Conservation (phyloP, 768 basidiomycete species). For the Lactarius sanguifluus region DNA sequence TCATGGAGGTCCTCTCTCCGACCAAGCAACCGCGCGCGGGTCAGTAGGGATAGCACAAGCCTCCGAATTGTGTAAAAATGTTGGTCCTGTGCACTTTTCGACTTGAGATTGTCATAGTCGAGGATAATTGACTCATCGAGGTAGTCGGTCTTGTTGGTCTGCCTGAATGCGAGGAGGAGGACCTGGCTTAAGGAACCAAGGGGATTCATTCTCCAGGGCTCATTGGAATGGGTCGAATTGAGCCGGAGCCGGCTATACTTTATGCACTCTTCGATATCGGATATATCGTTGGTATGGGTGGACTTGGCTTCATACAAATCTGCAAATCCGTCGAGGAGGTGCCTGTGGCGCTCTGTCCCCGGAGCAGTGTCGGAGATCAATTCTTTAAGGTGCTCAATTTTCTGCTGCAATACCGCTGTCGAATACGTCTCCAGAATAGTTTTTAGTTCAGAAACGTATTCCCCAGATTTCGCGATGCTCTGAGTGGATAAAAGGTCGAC, state of each 20-base stretch:
- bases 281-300: neutral
- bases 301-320: slow-evolving; percentile 13
- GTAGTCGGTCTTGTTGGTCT: slow-evolving; percentile 1
- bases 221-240: neutral
- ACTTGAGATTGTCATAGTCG: neutral
- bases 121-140: slow-evolving; percentile 13
- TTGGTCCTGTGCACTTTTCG: neutral
- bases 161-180: slow-evolving; percentile 8
- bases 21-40: neutral
- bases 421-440: neutral
- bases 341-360: neutral
- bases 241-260: neutral
- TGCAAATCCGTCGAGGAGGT: neutral
- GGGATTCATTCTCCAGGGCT: neutral
- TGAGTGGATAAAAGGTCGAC: neutral
- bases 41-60: slow-evolving; percentile 2
- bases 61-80: neutral
- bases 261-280: slow-evolving; percentile 6
- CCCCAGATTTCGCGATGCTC: too few species aligned
- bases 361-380: neutral
- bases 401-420: neutral
- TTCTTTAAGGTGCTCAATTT: slow-evolving; percentile 8
- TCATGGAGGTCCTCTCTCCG: slow-evolving; percentile 7
- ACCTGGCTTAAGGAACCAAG: slow-evolving; percentile 8
- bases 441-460: neutral